Conservation (phyloP, 352 stramenopile species). For the Globisporangium megalacanthum region DNA sequence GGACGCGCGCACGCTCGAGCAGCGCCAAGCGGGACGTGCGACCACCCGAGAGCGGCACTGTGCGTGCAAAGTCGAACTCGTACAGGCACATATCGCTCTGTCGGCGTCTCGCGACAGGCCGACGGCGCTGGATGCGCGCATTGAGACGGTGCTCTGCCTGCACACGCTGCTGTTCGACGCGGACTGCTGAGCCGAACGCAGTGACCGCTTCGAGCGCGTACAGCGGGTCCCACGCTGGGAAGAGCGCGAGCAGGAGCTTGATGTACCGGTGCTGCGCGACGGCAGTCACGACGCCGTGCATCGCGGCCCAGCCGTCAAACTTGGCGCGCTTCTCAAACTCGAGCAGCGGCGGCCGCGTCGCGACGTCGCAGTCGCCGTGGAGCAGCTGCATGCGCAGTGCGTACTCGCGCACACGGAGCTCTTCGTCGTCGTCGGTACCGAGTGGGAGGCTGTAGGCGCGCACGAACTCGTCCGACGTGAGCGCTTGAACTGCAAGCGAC, state of each 20-base stretch:
- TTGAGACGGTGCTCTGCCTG: constrained; percentile 17
- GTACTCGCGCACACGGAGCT: constrained; percentile 70
- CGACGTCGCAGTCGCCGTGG: constrained; percentile 59
- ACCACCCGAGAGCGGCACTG: constrained; percentile 33
- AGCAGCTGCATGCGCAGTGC: constrained; percentile 73
- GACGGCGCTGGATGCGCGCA: constrained; percentile 15
- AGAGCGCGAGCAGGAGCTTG: constrained; percentile 71
- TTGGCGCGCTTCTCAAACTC: constrained; percentile 69
- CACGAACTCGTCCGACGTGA: constrained; percentile 45
- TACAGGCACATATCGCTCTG: constrained; percentile 29
- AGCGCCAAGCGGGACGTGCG: constrained; percentile 42
- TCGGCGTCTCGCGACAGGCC: constrained; percentile 27
- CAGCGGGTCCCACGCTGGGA: constrained; percentile 61
- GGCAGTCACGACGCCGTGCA: constrained; percentile 36
- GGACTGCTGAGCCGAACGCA: constrained; percentile 27
- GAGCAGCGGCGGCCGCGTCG: constrained; percentile 48
- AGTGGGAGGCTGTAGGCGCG: constrained; percentile 39
- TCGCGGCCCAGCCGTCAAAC: constrained; percentile 67
- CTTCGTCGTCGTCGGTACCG: constrained; percentile 35
- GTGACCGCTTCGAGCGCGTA: constrained; percentile 43
- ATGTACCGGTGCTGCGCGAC: constrained; percentile 71
- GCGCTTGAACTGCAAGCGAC: constrained; percentile 36
- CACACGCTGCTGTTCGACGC: constrained; percentile 15
- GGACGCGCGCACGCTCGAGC: constrained; percentile 46
- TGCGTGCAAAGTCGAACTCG: constrained; percentile 66